These are phyloP conservation scores for Plantago coronopus DNA, from an alignment of 305 asterid species.

Conservation along the genomic window DNA sequence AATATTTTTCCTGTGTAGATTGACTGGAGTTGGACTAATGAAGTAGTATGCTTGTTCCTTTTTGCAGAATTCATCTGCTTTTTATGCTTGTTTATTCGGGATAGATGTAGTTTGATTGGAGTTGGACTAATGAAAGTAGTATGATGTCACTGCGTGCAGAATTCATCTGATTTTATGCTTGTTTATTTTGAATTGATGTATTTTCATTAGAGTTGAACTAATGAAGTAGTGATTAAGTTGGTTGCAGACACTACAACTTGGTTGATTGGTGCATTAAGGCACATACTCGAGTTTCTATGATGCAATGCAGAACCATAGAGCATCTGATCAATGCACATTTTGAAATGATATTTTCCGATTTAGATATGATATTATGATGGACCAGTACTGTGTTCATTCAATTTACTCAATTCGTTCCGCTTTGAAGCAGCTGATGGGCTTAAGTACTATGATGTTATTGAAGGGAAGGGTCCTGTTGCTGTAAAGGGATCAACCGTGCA, in stretches of 20 bases:
- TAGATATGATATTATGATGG: too few species aligned
- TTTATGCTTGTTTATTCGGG: too few species aligned
- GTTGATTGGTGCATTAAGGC: too few species aligned
- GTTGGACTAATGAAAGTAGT: too few species aligned
- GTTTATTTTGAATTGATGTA: background rate
- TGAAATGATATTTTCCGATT: conserved; percentile 2
- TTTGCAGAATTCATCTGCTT: too few species aligned
- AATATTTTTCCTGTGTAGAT: too few species aligned
- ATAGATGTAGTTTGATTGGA: background rate
- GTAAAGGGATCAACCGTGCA: conserved; percentile 72
- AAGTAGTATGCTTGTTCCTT: too few species aligned
- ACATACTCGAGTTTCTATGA: too few species aligned
- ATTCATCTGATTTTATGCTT: too few species aligned
- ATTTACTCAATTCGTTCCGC: conserved; percentile 22
- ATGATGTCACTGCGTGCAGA: too few species aligned
- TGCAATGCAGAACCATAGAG: background rate
- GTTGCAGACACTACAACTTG: too few species aligned
- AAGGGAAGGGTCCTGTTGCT: conserved; percentile 87
- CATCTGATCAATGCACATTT: conserved; percentile 9
- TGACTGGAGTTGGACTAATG: background rate
- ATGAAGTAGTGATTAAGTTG: too few species aligned
- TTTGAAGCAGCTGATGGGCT: conserved; percentile 72
- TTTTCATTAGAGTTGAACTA: background rate
- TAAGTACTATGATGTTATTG: conserved; percentile 70
- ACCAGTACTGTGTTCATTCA: conserved; percentile 10